Base-by-base conservation (phyloP, 441 rosid genomes). In the Populus hybrid region DNA sequence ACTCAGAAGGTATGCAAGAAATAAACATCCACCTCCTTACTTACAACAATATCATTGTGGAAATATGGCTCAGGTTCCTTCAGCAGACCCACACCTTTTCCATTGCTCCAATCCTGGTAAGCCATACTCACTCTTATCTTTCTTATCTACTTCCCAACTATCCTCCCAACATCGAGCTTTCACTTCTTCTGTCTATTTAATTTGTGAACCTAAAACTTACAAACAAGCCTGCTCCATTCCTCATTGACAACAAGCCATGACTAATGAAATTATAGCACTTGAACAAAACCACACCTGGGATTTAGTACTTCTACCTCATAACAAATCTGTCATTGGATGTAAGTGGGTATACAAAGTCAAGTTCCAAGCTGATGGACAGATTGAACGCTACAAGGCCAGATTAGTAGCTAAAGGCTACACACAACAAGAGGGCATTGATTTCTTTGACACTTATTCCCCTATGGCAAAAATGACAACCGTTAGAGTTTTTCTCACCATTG, bases 181-280 rank as follows among this genome's bases (percentile, higher is more conserved):
- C 12, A 42, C 50, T 10, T 10, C 2, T 10, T 3, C 4, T 42
- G 14, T 68, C 34, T 34, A 4, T 0, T 11, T 0, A 1, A 0
- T 14, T 4, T 1, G 4, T 26, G 66, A 72, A 46, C 23, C 23
- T 1, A 5, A 46, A 5, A 9, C 32, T 21, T 72, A 72, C 28
- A 10, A 0, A 8, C 0, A 50, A 11, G 35, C 24, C 0, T 10
- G 0, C 14, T 0, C 0, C 0, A 3, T 9, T 46, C 2, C 20
- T 20, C 3, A 40, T 4, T 72, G 36, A 65, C 5, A 6, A 0
- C 5, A 26, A 0, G 64, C 23, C 12, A 72, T 72, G 23, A 12
- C 5, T 1, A 14, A 28, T 10, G 10, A 72, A 26, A 2, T 72
- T 9, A 2, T 50, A 2, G 36, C 75, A 3, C 10, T 72, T 8